Evolutionary conservation across 768 basidiomycete genomes (phyloP).

Genomic region (Boletus reticuloceps): DNA sequence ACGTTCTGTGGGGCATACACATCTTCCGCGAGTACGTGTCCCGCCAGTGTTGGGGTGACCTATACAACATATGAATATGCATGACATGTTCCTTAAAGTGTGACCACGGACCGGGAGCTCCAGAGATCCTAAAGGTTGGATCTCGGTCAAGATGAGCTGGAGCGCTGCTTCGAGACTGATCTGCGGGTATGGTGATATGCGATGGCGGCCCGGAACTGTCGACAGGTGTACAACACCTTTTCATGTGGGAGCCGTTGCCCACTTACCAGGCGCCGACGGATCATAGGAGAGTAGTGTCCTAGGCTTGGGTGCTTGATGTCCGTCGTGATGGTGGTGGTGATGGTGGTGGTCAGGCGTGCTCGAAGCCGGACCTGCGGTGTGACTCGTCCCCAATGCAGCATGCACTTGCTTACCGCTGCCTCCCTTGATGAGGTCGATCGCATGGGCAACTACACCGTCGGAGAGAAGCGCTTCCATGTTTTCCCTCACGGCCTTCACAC

Average conservation of each 20-base stretch:
- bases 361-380: constrained; percentile 11
- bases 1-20: constrained; percentile 63
- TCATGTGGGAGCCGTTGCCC: neutral
- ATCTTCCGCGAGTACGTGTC: constrained; percentile 73
- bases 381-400: constrained; percentile 40
- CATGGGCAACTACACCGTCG: constrained; percentile 61
- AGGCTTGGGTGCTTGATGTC: constrained; percentile 50
- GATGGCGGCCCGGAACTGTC: constrained; percentile 65
- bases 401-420: constrained; percentile 64
- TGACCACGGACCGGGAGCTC: constrained; percentile 42
- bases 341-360: constrained; percentile 28
- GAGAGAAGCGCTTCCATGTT: constrained; percentile 62
- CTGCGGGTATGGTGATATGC: constrained; percentile 75
- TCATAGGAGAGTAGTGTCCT: constrained; percentile 65
- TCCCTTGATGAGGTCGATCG: constrained; percentile 69
- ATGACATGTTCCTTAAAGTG: neutral
- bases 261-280: constrained; percentile 62
- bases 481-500: constrained; percentile 81
- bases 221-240: neutral
- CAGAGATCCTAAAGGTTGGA: constrained; percentile 39
- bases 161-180: constrained; percentile 67
- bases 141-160: constrained; percentile 48
- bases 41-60: constrained; percentile 61
- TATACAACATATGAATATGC: constrained; percentile 23
- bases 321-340: constrained; percentile 31